Conservation (phyloP, 108 stramenopile genomes). For the Nitzschia sp. region DNA sequence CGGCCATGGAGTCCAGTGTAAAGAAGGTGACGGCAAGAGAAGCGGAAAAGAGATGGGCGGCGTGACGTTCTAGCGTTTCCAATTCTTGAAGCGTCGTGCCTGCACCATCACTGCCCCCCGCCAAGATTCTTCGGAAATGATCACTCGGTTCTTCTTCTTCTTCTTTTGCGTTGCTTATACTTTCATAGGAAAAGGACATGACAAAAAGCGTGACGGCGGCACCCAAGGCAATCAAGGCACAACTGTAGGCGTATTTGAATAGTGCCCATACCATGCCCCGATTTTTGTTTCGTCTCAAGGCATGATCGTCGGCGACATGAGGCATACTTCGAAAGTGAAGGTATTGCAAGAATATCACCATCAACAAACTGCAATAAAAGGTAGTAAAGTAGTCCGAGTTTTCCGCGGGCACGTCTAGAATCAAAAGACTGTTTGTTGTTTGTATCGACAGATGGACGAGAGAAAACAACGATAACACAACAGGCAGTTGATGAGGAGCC, state of each 20-base stretch:
- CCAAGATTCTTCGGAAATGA: background rate
- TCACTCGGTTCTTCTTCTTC: background rate
- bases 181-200: slow-evolving; percentile 14
- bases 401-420: slow-evolving; percentile 39
- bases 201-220: slow-evolving; percentile 46
- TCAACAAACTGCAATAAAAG: slow-evolving; percentile 34
- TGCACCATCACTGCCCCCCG: background rate
- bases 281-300: slow-evolving; percentile 26
- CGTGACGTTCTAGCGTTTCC: background rate
- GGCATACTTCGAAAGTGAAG: slow-evolving; percentile 46
- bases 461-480: too few relatives aligned
- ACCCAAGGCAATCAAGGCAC: slow-evolving; percentile 42
- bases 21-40: slow-evolving; percentile 35
- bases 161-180: background rate
- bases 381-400: slow-evolving; percentile 10
- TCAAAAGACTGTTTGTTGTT: slow-evolving; percentile 51
- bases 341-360: slow-evolving; percentile 32
- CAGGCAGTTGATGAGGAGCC: too few relatives aligned
- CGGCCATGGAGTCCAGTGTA: slow-evolving; percentile 42
- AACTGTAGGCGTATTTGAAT: slow-evolving; percentile 25
- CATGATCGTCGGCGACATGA: slow-evolving; percentile 31
- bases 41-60: slow-evolving; percentile 36
- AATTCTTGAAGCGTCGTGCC: background rate
- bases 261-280: slow-evolving; percentile 10
- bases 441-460: too few relatives aligned